These are phyloP conservation scores for Amaranthus cruentus DNA, from an alignment of 148 eudicot genomes.

Conservation along the genomic window DNA sequence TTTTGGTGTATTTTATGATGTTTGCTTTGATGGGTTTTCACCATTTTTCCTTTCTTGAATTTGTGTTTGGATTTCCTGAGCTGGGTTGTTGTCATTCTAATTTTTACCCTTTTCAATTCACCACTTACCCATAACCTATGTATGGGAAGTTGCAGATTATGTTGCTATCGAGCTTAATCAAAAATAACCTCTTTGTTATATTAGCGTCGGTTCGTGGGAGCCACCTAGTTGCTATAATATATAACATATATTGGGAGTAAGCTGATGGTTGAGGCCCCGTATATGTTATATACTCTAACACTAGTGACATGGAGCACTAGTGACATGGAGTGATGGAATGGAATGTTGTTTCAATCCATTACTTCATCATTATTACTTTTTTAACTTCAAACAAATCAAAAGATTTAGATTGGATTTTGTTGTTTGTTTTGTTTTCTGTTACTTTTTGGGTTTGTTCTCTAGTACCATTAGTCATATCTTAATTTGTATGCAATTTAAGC, in stretches of 20 bases:
- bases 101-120: too few species aligned
- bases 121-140: too few species aligned
- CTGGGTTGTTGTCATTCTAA: constrained; percentile 9
- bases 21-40: constrained; percentile 1
- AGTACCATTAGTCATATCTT: background rate
- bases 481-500: background rate
- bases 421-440: background rate
- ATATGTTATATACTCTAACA: too few species aligned
- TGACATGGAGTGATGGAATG: background rate
- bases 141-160: too few species aligned
- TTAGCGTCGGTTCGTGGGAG: too few species aligned
- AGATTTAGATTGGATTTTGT: background rate
- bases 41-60: constrained; percentile 4
- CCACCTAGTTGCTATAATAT: too few species aligned
- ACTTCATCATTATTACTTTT: constrained; percentile 2
- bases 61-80: constrained; percentile 3
- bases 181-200: too few species aligned
- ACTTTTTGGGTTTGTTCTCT: constrained; percentile 4
- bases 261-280: too few species aligned
- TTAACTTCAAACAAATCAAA: background rate
- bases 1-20: background rate
- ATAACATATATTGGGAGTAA: too few species aligned
- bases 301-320: too few species aligned
- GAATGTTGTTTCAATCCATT: background rate
- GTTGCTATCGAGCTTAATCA: too few species aligned